Percentiles rank a stretch among this genome's conserved stretches.
Conservation (phyloP, 208 protist genomes). For the Trypanosoma brucei region DNA sequence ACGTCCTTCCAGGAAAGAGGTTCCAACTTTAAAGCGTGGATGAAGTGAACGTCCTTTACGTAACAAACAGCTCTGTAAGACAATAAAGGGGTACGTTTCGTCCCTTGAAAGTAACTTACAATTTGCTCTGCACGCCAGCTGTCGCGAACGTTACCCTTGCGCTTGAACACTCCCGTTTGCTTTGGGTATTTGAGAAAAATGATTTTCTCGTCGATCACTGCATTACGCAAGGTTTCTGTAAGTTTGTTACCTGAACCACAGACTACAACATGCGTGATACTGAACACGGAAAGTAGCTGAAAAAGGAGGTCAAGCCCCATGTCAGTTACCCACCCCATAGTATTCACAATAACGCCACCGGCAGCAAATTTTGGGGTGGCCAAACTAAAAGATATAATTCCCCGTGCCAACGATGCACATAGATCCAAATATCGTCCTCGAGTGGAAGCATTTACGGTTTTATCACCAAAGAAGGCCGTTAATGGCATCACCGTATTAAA, state of each 20-base stretch:
- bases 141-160: conserved; percentile 19
- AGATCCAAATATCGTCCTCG: conserved; percentile 79
- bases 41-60: conserved; percentile 56
- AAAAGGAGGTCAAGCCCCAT: conserved; percentile 56
- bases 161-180: conserved; percentile 28
- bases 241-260: conserved; percentile 55
- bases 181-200: conserved; percentile 45
- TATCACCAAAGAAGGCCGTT: conserved; percentile 71
- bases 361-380: conserved; percentile 43
- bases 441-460: conserved; percentile 35
- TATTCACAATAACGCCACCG: conserved; percentile 75
- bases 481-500: conserved; percentile 74
- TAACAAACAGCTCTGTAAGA: conserved; percentile 50
- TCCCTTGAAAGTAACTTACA: conserved; percentile 67
- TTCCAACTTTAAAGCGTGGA: conserved; percentile 61
- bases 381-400: conserved; percentile 37
- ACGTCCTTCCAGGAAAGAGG: conserved; percentile 48
- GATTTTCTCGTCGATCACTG: conserved; percentile 38
- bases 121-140: conserved; percentile 39
- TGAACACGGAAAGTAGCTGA: conserved; percentile 70
- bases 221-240: conserved; percentile 39
- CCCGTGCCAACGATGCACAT: conserved; percentile 52
- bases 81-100: conserved; percentile 42
- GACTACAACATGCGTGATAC: conserved; percentile 74
- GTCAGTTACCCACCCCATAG: conserved; percentile 62